phyloP scores from a whole-genome alignment of 257 asterid genomes.

The Linaria vulgaris region DNA sequence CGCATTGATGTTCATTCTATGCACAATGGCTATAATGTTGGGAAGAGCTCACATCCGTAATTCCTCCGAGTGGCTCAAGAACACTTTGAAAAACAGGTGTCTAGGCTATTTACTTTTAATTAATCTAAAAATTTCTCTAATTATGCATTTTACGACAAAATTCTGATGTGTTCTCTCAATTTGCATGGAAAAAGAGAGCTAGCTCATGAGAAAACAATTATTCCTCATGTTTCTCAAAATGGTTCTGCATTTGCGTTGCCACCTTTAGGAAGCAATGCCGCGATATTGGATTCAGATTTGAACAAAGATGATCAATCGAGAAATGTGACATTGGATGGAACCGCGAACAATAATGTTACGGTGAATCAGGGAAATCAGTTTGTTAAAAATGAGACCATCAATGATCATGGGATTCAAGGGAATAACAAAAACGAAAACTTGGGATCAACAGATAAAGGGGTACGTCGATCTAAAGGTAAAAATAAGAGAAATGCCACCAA shows the following conservation, averaged over 20 bases:
- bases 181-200: slow-evolving; percentile 12
- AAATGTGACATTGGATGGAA: slow-evolving; percentile 5
- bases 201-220: neutral
- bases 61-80: slow-evolving; percentile 31
- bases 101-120: slow-evolving; percentile 9
- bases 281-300: neutral
- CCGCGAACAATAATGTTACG: neutral
- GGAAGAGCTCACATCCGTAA: slow-evolving; percentile 24
- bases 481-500: neutral
- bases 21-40: slow-evolving; percentile 22
- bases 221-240: neutral
- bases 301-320: neutral
- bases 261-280: slow-evolving; percentile 4
- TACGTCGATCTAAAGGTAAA: neutral
- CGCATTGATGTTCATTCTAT: slow-evolving; percentile 26
- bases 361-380: neutral
- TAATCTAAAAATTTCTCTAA: neutral
- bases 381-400: neutral
- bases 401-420: neutral
- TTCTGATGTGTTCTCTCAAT: neutral
- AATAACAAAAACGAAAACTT: slow-evolving; percentile 1
- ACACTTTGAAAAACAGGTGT: slow-evolving; percentile 24
- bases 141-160: neutral
- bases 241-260: slow-evolving; percentile 1
- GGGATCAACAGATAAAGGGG: neutral